These are phyloP conservation scores for Pleurotus ostreatus DNA, from an alignment of 768 basidiomycete species.

Conservation along the genomic window DNA sequence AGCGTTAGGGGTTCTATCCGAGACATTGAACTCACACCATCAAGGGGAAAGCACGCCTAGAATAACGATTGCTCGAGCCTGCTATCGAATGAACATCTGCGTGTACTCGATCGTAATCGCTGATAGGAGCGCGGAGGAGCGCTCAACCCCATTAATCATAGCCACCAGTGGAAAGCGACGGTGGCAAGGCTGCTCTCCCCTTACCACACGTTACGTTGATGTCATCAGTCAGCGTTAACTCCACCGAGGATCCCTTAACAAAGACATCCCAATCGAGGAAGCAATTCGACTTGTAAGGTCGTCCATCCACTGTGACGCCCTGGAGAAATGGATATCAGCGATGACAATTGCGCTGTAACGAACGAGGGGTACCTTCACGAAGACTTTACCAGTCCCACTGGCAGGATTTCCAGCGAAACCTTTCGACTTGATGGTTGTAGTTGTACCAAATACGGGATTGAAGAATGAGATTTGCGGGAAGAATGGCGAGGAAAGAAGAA, in stretches of 20 bases:
- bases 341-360: neutral
- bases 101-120: too few species aligned
- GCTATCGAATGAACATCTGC: too few species aligned
- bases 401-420: constrained; percentile 51
- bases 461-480: constrained; percentile 58
- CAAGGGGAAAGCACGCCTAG: too few species aligned
- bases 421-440: constrained; percentile 48
- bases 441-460: constrained; percentile 54
- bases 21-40: too few species aligned
- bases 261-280: constrained; percentile 69
- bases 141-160: constrained; percentile 29
- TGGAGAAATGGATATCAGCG: constrained; percentile 15
- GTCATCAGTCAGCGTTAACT: constrained; percentile 51
- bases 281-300: constrained; percentile 58
- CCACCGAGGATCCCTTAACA: constrained; percentile 44
- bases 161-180: constrained; percentile 64
- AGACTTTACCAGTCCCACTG: constrained; percentile 49
- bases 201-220: constrained; percentile 49
- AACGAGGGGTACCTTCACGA: constrained; percentile 40
- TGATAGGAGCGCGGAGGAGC: too few species aligned
- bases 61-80: too few species aligned
- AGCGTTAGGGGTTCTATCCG: too few species aligned
- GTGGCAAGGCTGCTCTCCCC: constrained; percentile 43
- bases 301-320: constrained; percentile 56
- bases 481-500: constrained; percentile 58